Base-by-base conservation (phyloP, 352 stramenopile species). In the Sclerospora graminicola region DNA sequence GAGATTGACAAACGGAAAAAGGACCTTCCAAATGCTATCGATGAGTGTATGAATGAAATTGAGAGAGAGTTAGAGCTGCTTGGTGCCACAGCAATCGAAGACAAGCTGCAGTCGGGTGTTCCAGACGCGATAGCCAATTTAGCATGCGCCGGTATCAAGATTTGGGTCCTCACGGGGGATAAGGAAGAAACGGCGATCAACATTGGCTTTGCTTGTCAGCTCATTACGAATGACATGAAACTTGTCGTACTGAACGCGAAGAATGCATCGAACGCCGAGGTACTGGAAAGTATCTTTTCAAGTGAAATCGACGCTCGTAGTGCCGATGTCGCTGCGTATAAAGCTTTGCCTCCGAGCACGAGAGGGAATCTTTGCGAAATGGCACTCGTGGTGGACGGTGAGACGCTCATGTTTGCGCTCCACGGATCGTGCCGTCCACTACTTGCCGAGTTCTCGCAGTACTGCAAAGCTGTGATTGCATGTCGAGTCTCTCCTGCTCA, bases 181-280 rank as follows among this genome's bases (percentile, higher is more conserved):
- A 97, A 97, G 56, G 57, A 90, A 30, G 89, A 97, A 53, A 97
- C 90, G 2, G 90, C 90, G 14, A 96, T 97, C 50, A 97, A 97
- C 59, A 97, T 97, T 51, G 86, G 73, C 23, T 95, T 93, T 44
- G 81, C 84, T 5, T 94, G 81, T 39, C 74, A 89, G 36, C 62
- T 97, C 8, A 75, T 96, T 50, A 64, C 83, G 52, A 87, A 85
- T 43, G 70, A 87, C 29, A 97, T 93, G 58, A 72, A 84, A 37
- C 78, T n/a, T n/a, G n/a, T n/a, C n/a, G n/a, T n/a, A n/a, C n/a
- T n/a, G n/a, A n/a, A n/a, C n/a, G n/a, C n/a, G n/a, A n/a, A n/a
- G n/a, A n/a, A n/a, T n/a, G n/a, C n/a, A n/a, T n/a, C n/a, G n/a
- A n/a, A n/a, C 84, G n/a, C n/a, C n/a, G n/a, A n/a, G n/a, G n/a